phyloP scores from a whole-genome alignment of 1,284 basidiomycete species.

The Vanrija pseudolonga region DNA sequence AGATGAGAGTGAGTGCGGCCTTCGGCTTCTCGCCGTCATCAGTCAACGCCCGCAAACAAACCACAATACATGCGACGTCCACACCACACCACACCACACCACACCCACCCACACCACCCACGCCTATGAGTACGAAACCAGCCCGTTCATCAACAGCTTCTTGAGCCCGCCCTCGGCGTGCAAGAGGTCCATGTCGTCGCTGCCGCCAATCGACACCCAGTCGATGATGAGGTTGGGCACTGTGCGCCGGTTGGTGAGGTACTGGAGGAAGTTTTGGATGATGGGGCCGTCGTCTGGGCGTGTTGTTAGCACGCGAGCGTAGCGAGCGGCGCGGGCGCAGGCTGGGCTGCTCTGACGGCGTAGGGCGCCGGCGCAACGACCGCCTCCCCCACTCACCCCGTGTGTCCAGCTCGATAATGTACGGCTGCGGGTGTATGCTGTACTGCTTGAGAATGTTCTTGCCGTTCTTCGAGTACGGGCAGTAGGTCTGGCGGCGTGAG shows the following conservation, averaged over 20 bases:
- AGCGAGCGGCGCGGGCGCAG: too few relatives aligned
- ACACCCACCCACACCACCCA: too few relatives aligned
- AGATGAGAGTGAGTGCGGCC: too few relatives aligned
- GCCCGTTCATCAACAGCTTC: not conserved
- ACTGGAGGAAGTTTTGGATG: slow-evolving; percentile 40
- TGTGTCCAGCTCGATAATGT: slow-evolving; percentile 49
- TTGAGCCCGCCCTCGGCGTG: slow-evolving; percentile 44
- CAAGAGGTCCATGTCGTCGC: slow-evolving; percentile 45
- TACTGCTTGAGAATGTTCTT: slow-evolving; percentile 43
- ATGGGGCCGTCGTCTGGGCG: slow-evolving; percentile 36
- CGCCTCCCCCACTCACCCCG: slow-evolving; percentile 33
- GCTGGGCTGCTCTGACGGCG: too few relatives aligned
- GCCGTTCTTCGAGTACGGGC: slow-evolving; percentile 47
- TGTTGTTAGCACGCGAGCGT: not conserved
- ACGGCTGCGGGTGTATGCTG: slow-evolving; percentile 34
- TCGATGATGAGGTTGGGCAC: slow-evolving; percentile 50
- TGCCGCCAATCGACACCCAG: slow-evolving; percentile 45
- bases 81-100: too few relatives aligned
- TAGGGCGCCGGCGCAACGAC: too few relatives aligned
- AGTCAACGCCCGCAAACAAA: too few relatives aligned
- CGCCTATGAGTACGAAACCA: too few relatives aligned
- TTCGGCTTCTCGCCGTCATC: too few relatives aligned
- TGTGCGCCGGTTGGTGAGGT: slow-evolving; percentile 44
- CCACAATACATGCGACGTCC: too few relatives aligned
- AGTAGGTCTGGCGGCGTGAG: slow-evolving; percentile 34